Base-by-base conservation (phyloP, 2,329 filamentous ascomycete genomes). In the Venturia aucupariae region DNA sequence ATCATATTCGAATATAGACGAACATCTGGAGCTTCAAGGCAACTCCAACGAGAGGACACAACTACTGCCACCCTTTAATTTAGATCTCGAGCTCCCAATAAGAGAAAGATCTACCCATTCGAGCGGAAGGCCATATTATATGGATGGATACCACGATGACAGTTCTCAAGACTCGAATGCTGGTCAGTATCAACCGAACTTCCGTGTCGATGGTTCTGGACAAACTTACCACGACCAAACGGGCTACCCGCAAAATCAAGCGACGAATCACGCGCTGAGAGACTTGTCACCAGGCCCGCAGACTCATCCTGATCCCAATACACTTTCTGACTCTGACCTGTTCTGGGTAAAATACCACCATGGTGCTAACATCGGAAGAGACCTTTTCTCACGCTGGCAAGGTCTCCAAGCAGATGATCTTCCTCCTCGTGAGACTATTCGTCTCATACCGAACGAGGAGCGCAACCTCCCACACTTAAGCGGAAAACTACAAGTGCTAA, bases 261-360 rank as follows among this genome's bases (percentile, higher is more conserved):
- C 27, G 27, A 8, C 30, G 6, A 35, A 32, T 10, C 17, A 6
- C 51, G 24, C 19, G 30, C 51, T 30, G 30, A n/a, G n/a, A 35
- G 27, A 57, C 51, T 35, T 32, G 27, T 15, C 51, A 35, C 30
- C 19, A 35, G 19, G 17, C 7, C 51, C n/a, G 15, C 51, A n/a
- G 19, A n/a, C 17, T 57, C 13, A 57, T 35, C 30, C 15, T 35
- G 51, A 57, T 35, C 51, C 17, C 3, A 8, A 35, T 8, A 38
- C 3, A 35, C 17, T 57, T 19, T 32, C 51, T 35, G 30, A 57
- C 35, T 35, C 51, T n/a, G 51, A 57, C 1, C 30, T 57, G 15
- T 57, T 57, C 19, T 57, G 51, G 51, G 51, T 57, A 13, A 27
- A 57, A 19, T 57, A 57, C 19, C 51, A 57, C 15, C 51, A 57